Conservation (phyloP, 2,329 filamentous ascomycete genomes). For the Paraphoma chrysanthemicola region DNA sequence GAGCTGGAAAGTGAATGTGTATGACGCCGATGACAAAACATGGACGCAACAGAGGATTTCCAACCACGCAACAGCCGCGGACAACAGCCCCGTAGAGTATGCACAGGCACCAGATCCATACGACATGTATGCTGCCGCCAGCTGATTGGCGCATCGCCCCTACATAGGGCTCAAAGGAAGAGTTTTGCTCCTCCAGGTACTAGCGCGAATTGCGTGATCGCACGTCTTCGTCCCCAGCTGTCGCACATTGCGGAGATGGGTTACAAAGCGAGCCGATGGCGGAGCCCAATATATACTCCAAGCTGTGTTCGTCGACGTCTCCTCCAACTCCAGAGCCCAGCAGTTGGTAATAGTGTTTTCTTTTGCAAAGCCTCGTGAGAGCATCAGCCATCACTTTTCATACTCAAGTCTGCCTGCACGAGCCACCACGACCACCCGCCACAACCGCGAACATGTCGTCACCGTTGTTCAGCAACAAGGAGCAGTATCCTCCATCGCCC, state of each 20-base stretch:
- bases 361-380: constrained; percentile 22
- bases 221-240: constrained; percentile 37
- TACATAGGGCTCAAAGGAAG: constrained; percentile 28
- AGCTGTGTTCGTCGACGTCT: constrained; percentile 17
- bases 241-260: constrained; percentile 36
- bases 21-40: constrained; percentile 27
- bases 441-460: constrained; percentile 35
- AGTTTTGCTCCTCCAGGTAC: constrained; percentile 29
- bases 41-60: constrained; percentile 11
- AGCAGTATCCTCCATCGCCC: constrained; percentile 33
- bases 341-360: constrained; percentile 29
- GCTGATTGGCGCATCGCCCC: constrained; percentile 26
- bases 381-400: constrained; percentile 12
- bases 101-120: constrained; percentile 8
- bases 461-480: constrained; percentile 27
- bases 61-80: constrained; percentile 19
- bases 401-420: constrained; percentile 26
- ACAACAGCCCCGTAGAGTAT: not conserved
- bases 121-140: constrained; percentile 14
- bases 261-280: constrained; percentile 41
- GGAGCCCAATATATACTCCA: constrained; percentile 38
- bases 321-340: constrained; percentile 25
- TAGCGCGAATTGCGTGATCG: constrained; percentile 45
- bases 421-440: constrained; percentile 16
- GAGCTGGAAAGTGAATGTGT: not conserved